These are phyloP conservation scores for Porphyrellus cyaneotinctus DNA, from an alignment of 768 basidiomycete genomes.

Conservation along the genomic window DNA sequence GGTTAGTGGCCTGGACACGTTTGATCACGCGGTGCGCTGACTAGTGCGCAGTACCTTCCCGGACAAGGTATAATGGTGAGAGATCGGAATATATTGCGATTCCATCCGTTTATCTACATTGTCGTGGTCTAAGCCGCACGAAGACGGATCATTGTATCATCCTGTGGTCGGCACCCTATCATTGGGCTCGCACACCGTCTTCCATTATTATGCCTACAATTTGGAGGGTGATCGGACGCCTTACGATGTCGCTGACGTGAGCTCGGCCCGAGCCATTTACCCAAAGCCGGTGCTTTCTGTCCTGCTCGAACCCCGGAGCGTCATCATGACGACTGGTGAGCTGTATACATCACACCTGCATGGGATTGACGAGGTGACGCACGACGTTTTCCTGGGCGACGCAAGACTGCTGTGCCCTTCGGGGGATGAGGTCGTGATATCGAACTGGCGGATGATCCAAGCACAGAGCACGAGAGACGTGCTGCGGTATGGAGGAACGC, in stretches of 20 bases:
- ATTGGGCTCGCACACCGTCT: conserved; percentile 75
- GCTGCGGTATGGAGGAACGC: conserved; percentile 45
- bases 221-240: conserved; percentile 12
- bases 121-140: conserved; percentile 62
- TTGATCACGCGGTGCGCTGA: conserved; percentile 12
- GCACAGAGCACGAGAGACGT: conserved; percentile 36
- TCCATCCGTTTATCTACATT: conserved; percentile 1
- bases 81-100: conserved; percentile 14
- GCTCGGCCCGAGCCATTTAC: conserved; percentile 53
- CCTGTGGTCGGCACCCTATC: conserved; percentile 91
- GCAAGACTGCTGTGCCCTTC: conserved; percentile 23
- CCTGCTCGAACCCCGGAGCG: conserved; percentile 80
- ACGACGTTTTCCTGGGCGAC: conserved; percentile 42
- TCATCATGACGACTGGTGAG: conserved; percentile 66
- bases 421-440: conserved; percentile 38
- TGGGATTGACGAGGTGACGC: conserved; percentile 61
- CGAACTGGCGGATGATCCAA: conserved; percentile 55
- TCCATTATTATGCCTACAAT: conserved; percentile 75
- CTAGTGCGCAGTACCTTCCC: conserved; percentile 59
- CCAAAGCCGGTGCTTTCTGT: conserved; percentile 63
- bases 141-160: conserved; percentile 86
- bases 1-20: conserved; percentile 34
- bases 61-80: conserved; percentile 92
- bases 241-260: conserved; percentile 19
- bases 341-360: conserved; percentile 76